phyloP scores from a whole-genome alignment of 164 flowering plant genomes.

The Vitis vinifera region DNA sequence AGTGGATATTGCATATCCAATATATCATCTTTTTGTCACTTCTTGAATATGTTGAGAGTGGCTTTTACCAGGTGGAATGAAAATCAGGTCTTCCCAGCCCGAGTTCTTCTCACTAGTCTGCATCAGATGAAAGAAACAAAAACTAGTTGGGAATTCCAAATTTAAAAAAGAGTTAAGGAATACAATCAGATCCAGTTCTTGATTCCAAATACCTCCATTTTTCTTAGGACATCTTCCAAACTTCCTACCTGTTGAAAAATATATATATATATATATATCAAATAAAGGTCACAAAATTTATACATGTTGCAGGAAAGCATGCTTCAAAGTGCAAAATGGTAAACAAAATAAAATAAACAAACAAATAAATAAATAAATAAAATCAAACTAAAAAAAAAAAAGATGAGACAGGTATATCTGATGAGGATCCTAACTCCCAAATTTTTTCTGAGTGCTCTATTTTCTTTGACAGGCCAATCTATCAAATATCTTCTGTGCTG shows the following conservation, averaged over 20 bases:
- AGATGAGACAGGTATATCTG: neutral
- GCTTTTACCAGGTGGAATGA: constrained; percentile 95
- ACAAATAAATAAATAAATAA: neutral
- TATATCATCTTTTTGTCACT: constrained; percentile 48
- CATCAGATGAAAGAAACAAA: constrained; percentile 5
- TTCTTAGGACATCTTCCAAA: constrained; percentile 88
- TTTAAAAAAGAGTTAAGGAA: neutral
- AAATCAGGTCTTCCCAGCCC: constrained; percentile 94
- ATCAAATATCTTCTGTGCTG: no score
- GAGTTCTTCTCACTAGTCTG: constrained; percentile 81
- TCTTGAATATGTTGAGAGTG: constrained; percentile 77
- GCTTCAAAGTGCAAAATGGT: neutral
- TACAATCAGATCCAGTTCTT: neutral
- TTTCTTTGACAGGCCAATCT: no score
- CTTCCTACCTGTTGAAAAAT: constrained; percentile 71
- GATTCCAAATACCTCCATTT: constrained; percentile 73
- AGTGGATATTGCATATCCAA: constrained; percentile 1
- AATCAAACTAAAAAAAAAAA: neutral
- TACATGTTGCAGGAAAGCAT: no score
- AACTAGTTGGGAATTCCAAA: neutral
- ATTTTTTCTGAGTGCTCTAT: no score
- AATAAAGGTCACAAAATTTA: neutral
- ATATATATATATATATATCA: neutral
- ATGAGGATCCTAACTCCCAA: no score
- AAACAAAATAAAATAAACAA: neutral